Percentiles rank a stretch among this genome's conserved stretches.
Conservation (phyloP, 805 yeast species). For the Lipomyces spencermartinsiae region DNA sequence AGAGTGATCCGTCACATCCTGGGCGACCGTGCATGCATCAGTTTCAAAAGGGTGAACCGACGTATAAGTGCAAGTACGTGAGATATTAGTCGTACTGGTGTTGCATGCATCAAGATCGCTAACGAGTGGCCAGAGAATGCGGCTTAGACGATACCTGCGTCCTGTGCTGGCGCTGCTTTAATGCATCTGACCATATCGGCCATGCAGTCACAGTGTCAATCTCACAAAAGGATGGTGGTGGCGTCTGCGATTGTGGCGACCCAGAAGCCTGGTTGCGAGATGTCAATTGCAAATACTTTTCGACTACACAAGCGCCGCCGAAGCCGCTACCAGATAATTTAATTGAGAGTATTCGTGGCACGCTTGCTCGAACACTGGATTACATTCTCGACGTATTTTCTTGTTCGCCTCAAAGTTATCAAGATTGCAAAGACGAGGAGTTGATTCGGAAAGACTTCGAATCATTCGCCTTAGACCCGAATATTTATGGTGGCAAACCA, state of each 20-base stretch:
- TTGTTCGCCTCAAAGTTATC: conserved; percentile 39
- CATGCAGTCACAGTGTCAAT: conserved; percentile 73
- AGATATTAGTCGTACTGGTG: not conserved
- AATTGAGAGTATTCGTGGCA: conserved; percentile 47
- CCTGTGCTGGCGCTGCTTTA: conserved; percentile 76
- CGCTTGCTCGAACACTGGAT: conserved; percentile 60
- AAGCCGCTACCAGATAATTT: conserved; percentile 55
- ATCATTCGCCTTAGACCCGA: conserved; percentile 49
- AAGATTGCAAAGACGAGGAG: conserved; percentile 20
- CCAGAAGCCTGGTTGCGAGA: conserved; percentile 76
- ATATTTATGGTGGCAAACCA: conserved; percentile 51
- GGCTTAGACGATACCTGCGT: conserved; percentile 86
- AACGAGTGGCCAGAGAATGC: conserved; percentile 47
- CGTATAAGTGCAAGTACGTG: conserved; percentile 64
- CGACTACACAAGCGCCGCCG: conserved; percentile 40
- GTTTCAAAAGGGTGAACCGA: conserved; percentile 79
- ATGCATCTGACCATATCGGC: conserved; percentile 69
- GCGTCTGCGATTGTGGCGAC: conserved; percentile 90
- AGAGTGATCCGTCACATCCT: conserved; percentile 54
- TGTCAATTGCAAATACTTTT: conserved; percentile 57
- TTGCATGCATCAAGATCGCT: not conserved
- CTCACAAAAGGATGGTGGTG: conserved; percentile 67
- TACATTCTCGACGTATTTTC: conserved; percentile 62
- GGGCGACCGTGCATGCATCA: conserved; percentile 76
- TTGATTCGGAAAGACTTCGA: conserved; percentile 26